Evolutionary conservation across 73 alveolate species (phyloP), one percentile per base, ranked within the genome.

Genomic region (Paramecium octaurelia): DNA sequence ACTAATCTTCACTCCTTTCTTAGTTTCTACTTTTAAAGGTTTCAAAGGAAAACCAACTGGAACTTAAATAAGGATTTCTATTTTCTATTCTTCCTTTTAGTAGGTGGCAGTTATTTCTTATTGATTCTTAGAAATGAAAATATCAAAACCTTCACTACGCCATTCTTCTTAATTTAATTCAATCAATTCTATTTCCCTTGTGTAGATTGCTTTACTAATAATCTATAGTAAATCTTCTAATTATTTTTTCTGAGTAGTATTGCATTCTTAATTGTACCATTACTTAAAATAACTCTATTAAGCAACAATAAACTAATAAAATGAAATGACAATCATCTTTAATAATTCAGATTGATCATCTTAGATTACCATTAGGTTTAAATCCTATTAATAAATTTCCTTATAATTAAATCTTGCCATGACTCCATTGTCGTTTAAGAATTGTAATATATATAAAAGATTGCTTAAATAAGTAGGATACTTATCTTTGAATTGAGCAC

Each of bases 31-130:
- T 43, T 94, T 95, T 10, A 92, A 95, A 23, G 88, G 44, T 88
- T 96, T 96, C 16, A 96, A 85, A 21, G 98, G 98, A 80, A 92
- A 96, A 27, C 95, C 98, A 7, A 36, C 24, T 11, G 98, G 98
- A 21, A 96, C 93, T 84, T 93, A 92, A 21, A 96, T 92, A 75
- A 86, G 86, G 12, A 96, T 70, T 48, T 92, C 95, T 70, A 96
- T 92, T 50, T 94, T 95, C 16, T 92, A 86, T 40, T 96, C 97
- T 11, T 95, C 97, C 58, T 95, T 68, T 27, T 44, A 46, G 69
- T 94, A 96, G 11, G 60, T 73, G 4, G 97, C 98, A 11, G 77
- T 84, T 21, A 96, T 95, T 80, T 96, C 97, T 86, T 95, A 88
- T 4, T 96, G 89, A 23, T 89, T 68, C 29, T 89, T 89, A 21